Percentiles rank a stretch among this genome's conserved stretches.
Evolutionary conservation across 306 rosid species (phyloP).

Genomic region (Medicago arabica): DNA sequence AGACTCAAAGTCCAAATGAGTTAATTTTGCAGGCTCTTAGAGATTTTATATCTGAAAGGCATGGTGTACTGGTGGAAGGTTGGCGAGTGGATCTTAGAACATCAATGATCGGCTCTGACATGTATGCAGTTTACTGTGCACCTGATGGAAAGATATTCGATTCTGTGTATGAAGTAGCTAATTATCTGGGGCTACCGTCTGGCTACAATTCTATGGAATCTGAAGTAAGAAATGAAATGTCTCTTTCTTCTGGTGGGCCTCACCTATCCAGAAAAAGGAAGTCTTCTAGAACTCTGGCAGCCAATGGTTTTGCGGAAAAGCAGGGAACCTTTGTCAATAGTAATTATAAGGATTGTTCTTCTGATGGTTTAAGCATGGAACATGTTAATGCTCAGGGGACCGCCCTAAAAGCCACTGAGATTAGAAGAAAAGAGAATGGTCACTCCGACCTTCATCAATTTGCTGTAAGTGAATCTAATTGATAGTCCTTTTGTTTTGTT

Average conservation of each 20-base stretch:
- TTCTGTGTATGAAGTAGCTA: constrained; percentile 93
- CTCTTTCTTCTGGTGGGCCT: constrained; percentile 56
- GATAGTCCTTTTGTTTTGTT: constrained; percentile 33
- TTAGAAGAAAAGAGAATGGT: constrained; percentile 51
- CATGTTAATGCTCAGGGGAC: constrained; percentile 51
- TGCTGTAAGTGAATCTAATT: constrained; percentile 58
- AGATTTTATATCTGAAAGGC: constrained; percentile 82
- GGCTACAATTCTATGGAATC: constrained; percentile 62
- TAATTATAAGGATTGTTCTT: constrained; percentile 55
- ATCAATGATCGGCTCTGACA: constrained; percentile 66
- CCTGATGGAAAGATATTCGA: constrained; percentile 96
- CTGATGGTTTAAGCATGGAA: constrained; percentile 53
- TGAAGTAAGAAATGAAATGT: constrained; percentile 64
- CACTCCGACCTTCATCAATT: constrained; percentile 47
- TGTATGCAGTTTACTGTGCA: constrained; percentile 88
- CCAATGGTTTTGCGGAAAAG: constrained; percentile 77
- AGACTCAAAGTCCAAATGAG: constrained; percentile 63
- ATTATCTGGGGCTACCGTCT: constrained; percentile 80
- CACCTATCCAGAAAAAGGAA: constrained; percentile 72
- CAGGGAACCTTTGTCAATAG: constrained; percentile 52
- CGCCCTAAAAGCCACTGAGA: constrained; percentile 52
- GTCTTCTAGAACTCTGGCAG: constrained; percentile 47
- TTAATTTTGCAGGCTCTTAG: constrained; percentile 87
- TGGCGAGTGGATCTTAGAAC: constrained; percentile 92
- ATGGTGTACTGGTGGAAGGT: constrained; percentile 91